A percentile compares a stretch with the other conserved stretches of the same genome.
Evolutionary conservation across 257 asterid genomes (phyloP).

Genomic region (Jaltomata sinuosa): DNA sequence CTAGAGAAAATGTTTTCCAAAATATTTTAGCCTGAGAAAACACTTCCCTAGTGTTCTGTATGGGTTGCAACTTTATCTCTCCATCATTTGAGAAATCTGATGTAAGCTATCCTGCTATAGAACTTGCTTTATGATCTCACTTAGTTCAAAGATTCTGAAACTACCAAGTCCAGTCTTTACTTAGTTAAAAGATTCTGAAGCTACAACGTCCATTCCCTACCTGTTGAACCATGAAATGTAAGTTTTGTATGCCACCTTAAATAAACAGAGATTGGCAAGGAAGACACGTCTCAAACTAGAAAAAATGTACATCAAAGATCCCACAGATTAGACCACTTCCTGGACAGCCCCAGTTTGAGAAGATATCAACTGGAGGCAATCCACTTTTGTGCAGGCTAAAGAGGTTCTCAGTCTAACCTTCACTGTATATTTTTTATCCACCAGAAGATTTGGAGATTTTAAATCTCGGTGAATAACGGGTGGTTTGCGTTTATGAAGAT

Average conservation of each 20-base stretch:
- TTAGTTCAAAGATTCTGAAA: not conserved
- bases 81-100: not conserved
- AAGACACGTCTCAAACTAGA: not conserved
- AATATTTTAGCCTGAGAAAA: not conserved
- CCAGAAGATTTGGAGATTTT: conserved; percentile 92
- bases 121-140: not conserved
- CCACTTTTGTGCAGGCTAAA: not conserved
- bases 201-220: not conserved
- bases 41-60: not conserved
- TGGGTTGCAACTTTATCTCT: not conserved
- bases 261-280: not conserved
- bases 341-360: not conserved
- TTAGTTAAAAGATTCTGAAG: not conserved
- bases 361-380: not conserved
- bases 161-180: not conserved
- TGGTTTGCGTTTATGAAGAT: conserved; percentile 83
- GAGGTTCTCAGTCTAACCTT: conserved; percentile 48
- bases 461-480: conserved; percentile 89
- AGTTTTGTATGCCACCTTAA: not conserved
- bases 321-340: not conserved
- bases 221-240: not conserved
- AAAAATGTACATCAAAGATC: not conserved
- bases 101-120: not conserved
- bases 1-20: not conserved
- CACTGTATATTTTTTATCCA: conserved; percentile 88